phyloP scores from a whole-genome alignment of 2,329 filamentous ascomycete species.

The Boeremia lycopersici region DNA sequence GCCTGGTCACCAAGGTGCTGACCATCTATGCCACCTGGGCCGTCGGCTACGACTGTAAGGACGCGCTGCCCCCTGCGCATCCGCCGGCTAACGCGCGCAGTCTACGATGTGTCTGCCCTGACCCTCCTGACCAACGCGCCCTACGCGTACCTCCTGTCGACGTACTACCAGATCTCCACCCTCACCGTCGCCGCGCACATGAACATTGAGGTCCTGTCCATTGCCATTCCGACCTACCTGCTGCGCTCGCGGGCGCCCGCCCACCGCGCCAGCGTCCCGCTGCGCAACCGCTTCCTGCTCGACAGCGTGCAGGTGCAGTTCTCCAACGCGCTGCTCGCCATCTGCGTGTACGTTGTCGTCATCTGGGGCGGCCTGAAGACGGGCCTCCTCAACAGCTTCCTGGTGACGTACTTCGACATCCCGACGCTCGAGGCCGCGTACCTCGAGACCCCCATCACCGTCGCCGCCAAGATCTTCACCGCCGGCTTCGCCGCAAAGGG shows the following conservation, averaged over 20 bases:
- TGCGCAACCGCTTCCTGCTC: slow-evolving; percentile 51
- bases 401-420: slow-evolving; percentile 79
- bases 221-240: slow-evolving; percentile 75
- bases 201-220: slow-evolving; percentile 70
- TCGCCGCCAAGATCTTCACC: slow-evolving; percentile 64
- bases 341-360: slow-evolving; percentile 75
- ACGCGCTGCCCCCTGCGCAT: not conserved
- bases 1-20: slow-evolving; percentile 63
- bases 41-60: slow-evolving; percentile 72
- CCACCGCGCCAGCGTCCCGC: slow-evolving; percentile 61
- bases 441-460: slow-evolving; percentile 58
- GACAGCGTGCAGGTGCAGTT: slow-evolving; percentile 48
- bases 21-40: slow-evolving; percentile 77
- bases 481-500: slow-evolving; percentile 73
- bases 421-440: slow-evolving; percentile 72
- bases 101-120: slow-evolving; percentile 52
- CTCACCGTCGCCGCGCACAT: slow-evolving; percentile 67
- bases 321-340: slow-evolving; percentile 71
- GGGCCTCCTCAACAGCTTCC: slow-evolving; percentile 68
- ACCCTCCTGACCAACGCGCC: slow-evolving; percentile 74
- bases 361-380: slow-evolving; percentile 72
- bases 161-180: slow-evolving; percentile 75
- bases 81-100: slow-evolving; percentile 21
- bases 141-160: slow-evolving; percentile 73
- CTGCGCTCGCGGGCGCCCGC: slow-evolving; percentile 70